Percentiles rank a stretch among this genome's conserved stretches.
Conservation (phyloP, 164 flowering plant genomes). For the Macadamia integrifolia region DNA sequence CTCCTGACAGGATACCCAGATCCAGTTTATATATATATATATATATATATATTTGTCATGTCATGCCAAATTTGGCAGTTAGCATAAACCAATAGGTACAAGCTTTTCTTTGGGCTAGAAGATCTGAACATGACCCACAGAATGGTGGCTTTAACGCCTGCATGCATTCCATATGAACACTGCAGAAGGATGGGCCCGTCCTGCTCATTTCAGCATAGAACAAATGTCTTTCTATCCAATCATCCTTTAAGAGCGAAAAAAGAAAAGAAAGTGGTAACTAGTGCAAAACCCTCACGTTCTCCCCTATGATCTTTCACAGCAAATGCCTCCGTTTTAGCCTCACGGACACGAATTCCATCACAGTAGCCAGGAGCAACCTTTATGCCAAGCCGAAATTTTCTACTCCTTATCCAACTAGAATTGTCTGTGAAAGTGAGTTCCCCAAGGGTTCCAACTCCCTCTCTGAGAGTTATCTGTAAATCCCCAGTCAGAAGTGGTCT, state of each 20-base stretch:
- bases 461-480: constrained; percentile 35
- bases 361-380: constrained; percentile 37
- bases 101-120: too few species aligned
- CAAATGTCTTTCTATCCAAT: not conserved
- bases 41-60: not conserved
- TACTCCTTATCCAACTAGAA: constrained; percentile 70
- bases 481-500: constrained; percentile 68
- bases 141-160: too few species aligned
- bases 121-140: not conserved
- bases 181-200: too few species aligned
- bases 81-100: too few species aligned
- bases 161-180: not conserved
- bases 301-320: constrained; percentile 77
- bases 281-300: constrained; percentile 48
- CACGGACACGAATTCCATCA: constrained; percentile 46
- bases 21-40: not conserved
- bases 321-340: constrained; percentile 67
- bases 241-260: not conserved
- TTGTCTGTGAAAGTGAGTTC: constrained; percentile 67
- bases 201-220: not conserved
- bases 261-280: not conserved
- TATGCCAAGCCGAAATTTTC: constrained; percentile 68
- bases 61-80: not conserved
- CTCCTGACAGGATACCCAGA: not conserved
- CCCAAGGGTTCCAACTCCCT: constrained; percentile 63